phyloP scores from a whole-genome alignment of 2,329 filamentous ascomycete genomes.

The Teratosphaeria destructans region DNA sequence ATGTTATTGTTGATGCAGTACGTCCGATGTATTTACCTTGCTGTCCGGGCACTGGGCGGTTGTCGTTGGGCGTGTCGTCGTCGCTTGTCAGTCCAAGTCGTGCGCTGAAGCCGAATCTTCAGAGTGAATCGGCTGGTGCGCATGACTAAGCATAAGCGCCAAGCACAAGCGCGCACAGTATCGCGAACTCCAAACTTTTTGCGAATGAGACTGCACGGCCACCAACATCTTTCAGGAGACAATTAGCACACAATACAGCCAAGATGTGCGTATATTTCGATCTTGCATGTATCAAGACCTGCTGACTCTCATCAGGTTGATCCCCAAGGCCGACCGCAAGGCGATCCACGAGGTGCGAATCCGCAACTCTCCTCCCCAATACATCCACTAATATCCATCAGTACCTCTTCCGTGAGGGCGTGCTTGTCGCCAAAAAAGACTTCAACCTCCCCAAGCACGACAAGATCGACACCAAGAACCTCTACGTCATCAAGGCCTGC shows the following conservation, averaged over 20 bases:
- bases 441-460: slow-evolving; percentile 96
- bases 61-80: neutral
- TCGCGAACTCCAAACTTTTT: neutral
- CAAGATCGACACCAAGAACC: slow-evolving; percentile 99
- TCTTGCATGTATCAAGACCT: neutral
- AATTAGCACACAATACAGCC: neutral
- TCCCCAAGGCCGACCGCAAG: slow-evolving; percentile 99
- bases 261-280: neutral
- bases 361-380: neutral
- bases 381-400: neutral
- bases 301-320: slow-evolving; percentile 56
- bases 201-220: neutral
- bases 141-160: neutral
- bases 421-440: slow-evolving; percentile 98
- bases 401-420: slow-evolving; percentile 84
- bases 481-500: slow-evolving; percentile 93
- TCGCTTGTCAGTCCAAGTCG: neutral
- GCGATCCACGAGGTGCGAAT: slow-evolving; percentile 72
- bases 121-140: neutral
- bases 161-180: neutral
- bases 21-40: neutral
- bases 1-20: neutral
- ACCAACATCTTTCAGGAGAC: neutral
- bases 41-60: neutral
- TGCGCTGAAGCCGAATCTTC: neutral